These are phyloP conservation scores for Eimeria tenella DNA, from an alignment of 169 alveolate species.

Conservation along the genomic window DNA sequence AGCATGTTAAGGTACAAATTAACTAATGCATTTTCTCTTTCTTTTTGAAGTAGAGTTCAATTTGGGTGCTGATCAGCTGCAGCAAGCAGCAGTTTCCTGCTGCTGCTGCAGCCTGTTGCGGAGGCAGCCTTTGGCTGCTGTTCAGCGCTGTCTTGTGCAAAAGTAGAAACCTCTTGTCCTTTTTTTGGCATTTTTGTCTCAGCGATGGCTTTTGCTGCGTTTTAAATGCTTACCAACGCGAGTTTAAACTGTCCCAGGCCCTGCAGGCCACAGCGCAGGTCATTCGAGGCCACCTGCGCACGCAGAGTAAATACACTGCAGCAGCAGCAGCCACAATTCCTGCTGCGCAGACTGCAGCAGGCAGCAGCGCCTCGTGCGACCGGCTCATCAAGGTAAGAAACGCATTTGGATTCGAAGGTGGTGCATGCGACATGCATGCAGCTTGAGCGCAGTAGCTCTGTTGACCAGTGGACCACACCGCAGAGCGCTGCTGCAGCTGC, in stretches of 20 bases:
- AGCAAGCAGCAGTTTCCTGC: not conserved
- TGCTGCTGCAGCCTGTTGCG: not conserved
- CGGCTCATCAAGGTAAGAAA: conserved; percentile 25
- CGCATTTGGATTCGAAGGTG: not conserved
- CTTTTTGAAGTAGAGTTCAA: not conserved
- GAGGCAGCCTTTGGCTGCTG: not conserved
- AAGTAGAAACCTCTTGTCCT: not conserved
- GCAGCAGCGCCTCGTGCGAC: conserved; percentile 35
- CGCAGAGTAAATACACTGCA: conserved; percentile 51
- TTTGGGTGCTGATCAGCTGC: not conserved
- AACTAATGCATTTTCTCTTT: not conserved
- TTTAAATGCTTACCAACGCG: conserved; percentile 44
- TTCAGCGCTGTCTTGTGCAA: no score
- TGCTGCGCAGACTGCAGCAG: conserved; percentile 45
- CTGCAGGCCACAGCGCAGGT: conserved; percentile 37
- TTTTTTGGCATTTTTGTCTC: not conserved
- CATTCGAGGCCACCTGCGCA: conserved; percentile 47
- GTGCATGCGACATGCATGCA: not conserved
- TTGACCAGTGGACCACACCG: not conserved
- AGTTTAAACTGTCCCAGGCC: conserved; percentile 45
- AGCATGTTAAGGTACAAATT: conserved; percentile 5
- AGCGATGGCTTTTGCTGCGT: conserved; percentile 63
- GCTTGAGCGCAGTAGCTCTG: not conserved
- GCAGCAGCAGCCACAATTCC: conserved; percentile 57
- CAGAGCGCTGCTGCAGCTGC: not conserved